phyloP scores from a whole-genome alignment of 257 asterid genomes.

The Solanum tarijense region DNA sequence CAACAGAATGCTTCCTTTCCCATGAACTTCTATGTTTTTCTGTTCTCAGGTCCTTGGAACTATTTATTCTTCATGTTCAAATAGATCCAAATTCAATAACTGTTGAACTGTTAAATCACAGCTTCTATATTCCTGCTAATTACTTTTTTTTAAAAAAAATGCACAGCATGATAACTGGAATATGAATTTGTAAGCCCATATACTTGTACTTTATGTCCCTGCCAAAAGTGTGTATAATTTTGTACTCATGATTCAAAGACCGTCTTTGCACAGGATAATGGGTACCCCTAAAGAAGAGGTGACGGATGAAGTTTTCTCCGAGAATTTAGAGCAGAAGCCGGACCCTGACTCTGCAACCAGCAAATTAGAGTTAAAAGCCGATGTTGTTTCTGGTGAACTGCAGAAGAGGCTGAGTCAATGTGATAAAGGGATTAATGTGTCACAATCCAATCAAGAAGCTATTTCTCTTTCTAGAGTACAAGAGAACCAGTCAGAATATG shows the following conservation, averaged over 20 bases:
- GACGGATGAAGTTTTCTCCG: conserved; percentile 18
- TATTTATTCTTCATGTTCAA: background rate
- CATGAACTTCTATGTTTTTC: background rate
- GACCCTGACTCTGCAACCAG: conserved; percentile 9
- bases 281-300: conserved; percentile 22
- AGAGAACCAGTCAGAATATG: conserved; percentile 13
- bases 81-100: background rate
- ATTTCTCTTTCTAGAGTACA: conserved; percentile 2
- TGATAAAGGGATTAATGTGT: background rate
- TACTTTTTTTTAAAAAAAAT: background rate
- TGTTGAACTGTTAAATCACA: background rate
- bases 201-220: background rate
- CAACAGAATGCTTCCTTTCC: background rate
- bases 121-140: background rate
- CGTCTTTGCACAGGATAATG: conserved; percentile 3
- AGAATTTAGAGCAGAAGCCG: conserved; percentile 11
- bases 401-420: conserved; percentile 9
- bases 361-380: conserved; percentile 9
- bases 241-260: conserved; percentile 7
- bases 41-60: background rate
- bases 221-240: conserved; percentile 1
- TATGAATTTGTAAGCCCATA: background rate
- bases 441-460: conserved; percentile 14
- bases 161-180: background rate
- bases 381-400: conserved; percentile 11